Evolutionary conservation across 345 rosid species (phyloP), one percentile per base, ranked within the genome.

Genomic region (Dipteronia sinensis): DNA sequence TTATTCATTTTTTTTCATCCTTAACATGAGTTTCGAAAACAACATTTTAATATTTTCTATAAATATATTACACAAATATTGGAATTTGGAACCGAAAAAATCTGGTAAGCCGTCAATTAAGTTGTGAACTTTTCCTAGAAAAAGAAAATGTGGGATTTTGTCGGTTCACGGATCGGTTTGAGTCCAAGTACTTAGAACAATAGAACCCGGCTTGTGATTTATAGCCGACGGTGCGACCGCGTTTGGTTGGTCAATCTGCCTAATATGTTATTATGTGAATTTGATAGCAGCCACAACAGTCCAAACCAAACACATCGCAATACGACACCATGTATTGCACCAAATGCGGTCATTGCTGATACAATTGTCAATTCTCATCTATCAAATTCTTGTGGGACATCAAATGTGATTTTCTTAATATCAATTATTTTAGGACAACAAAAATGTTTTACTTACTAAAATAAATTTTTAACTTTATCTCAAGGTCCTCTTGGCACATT

Each of bases 201-300:
- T n/a, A n/a, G n/a, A 19, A 67, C 2, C 19, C 75, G 78, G 7
- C 11, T 7, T 13, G 34, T 66, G 6, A 17, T 34, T 4, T 34
- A 34, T 47, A 78, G 77, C 81, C 23, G 77, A 75, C 74, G 76
- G 79, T 42, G 42, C 59, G 25, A 11, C 55, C 22, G 1, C 4
- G 63, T n/a, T 59, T 59, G 44, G 17, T n/a, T 66, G 25, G 75
- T 78, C 79, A 71, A 49, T 64, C 56, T 40, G 2, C 11, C 71
- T n/a, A 22, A 10, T 46, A 46, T 46, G 3, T 46, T 10, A 46
- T 46, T 11, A 10, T 46, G 46, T 42, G 46, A 42, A 42, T 42
- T 42, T 42, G 46, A 42, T 67, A 59, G 58, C 76, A 44, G 68
- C 42, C 44, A 23, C 27, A 40, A 23, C 16, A 58, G 29, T 38